phyloP scores from a whole-genome alignment of 1,284 basidiomycete genomes.

The Pseudozyma flocculosa region DNA sequence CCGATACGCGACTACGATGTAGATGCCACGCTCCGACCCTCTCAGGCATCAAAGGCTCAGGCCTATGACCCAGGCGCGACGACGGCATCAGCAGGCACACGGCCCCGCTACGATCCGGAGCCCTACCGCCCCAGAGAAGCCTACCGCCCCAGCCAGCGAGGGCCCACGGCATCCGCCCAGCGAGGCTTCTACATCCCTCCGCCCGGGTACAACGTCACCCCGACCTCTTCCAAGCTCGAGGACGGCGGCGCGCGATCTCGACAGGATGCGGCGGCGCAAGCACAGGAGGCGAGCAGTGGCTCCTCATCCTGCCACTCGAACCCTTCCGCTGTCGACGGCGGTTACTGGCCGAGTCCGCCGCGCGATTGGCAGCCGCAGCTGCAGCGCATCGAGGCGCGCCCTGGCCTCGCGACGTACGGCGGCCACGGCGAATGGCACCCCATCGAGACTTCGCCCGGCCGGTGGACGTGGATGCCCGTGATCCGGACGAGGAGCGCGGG shows the following conservation, averaged over 20 bases:
- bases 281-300: background rate
- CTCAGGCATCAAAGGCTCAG: no score
- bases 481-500: background rate
- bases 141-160: no score
- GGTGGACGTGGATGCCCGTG: background rate
- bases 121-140: no score
- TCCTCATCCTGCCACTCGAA: no score
- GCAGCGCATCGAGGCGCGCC: background rate
- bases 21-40: no score
- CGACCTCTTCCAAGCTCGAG: background rate
- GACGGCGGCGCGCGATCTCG: no score
- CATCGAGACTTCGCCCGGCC: background rate
- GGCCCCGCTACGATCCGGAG: no score
- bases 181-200: constrained; percentile 26
- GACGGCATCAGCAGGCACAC: no score
- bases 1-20: no score
- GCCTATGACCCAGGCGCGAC: no score
- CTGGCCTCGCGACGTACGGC: background rate
- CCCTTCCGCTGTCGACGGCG: no score
- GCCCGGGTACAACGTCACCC: constrained; percentile 9
- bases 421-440: constrained; percentile 2
- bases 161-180: no score
- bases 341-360: background rate
- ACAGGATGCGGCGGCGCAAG: background rate
- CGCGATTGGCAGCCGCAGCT: background rate